Conservation (phyloP, 2,329 filamentous ascomycete genomes). For the Amauroascus niger region DNA sequence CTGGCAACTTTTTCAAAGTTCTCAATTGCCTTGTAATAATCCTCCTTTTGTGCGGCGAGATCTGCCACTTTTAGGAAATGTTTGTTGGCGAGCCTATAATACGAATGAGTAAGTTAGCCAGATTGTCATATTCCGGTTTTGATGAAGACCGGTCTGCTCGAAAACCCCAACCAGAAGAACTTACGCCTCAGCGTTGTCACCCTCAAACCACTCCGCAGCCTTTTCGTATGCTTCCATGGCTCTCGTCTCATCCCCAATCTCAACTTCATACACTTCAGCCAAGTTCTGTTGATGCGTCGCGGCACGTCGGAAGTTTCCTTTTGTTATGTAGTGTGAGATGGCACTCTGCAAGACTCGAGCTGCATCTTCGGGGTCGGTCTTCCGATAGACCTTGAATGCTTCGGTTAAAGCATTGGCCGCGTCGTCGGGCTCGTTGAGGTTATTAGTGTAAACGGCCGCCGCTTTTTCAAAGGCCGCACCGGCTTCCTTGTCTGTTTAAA, state of each 20-base stretch:
- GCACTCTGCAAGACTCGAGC: slow-evolving; percentile 68
- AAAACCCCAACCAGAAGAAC: slow-evolving; percentile 27
- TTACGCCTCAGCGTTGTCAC: slow-evolving; percentile 72
- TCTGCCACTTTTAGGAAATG: slow-evolving; percentile 88
- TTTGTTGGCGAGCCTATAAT: slow-evolving; percentile 74
- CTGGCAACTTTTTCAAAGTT: slow-evolving; percentile 76
- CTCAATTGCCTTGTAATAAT: slow-evolving; percentile 75
- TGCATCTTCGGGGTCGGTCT: slow-evolving; percentile 72
- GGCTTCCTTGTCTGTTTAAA: slow-evolving; percentile 61
- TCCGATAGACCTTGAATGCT: slow-evolving; percentile 91
- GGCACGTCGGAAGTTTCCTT: slow-evolving; percentile 83
- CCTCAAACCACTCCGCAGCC: slow-evolving; percentile 81
- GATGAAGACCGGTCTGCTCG: background rate
- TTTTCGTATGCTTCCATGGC: slow-evolving; percentile 77
- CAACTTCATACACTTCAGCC: slow-evolving; percentile 74
- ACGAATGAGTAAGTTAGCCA: background rate
- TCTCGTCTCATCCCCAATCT: slow-evolving; percentile 65
- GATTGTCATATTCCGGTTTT: background rate
- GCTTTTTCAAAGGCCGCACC: slow-evolving; percentile 79
- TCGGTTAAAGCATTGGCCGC: slow-evolving; percentile 80
- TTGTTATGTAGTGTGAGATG: slow-evolving; percentile 75
- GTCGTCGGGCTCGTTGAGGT: slow-evolving; percentile 85
- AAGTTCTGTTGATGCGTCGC: slow-evolving; percentile 84
- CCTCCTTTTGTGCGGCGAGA: slow-evolving; percentile 65
- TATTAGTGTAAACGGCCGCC: slow-evolving; percentile 66